phyloP scores from a whole-genome alignment of 176 grass and related monocot species.

The Thalia dealbata region DNA sequence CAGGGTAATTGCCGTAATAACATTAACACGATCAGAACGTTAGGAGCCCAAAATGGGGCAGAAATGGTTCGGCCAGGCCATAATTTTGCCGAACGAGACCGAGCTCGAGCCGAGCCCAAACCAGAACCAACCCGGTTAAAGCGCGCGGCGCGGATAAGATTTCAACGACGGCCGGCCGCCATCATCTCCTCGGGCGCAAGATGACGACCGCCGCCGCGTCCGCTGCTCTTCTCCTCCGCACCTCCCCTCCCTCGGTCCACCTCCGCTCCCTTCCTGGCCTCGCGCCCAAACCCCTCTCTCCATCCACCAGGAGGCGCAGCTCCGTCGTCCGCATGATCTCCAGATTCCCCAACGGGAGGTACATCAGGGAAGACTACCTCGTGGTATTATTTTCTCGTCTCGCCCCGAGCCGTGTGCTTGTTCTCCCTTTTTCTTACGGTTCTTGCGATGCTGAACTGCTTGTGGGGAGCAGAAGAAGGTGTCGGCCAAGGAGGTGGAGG shows the following conservation, averaged over 20 bases:
- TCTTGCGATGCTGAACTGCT: neutral
- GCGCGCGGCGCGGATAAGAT: too few species aligned
- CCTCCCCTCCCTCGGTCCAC: neutral
- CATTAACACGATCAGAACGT: too few species aligned
- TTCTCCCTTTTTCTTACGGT: neutral
- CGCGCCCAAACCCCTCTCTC: neutral
- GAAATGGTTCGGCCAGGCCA: too few species aligned
- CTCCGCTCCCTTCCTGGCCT: neutral
- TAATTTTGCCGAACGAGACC: too few species aligned
- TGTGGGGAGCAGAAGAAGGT: constrained; percentile 54
- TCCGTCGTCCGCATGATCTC: constrained; percentile 27
- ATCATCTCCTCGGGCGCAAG: neutral
- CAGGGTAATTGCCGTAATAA: too few species aligned
- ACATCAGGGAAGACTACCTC: constrained; percentile 47
- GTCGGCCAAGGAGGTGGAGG: constrained; percentile 44
- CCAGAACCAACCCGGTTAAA: too few species aligned
- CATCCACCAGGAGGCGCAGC: neutral
- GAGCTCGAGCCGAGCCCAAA: too few species aligned
- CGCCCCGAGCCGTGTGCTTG: neutral
- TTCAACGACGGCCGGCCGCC: neutral
- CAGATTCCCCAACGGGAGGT: constrained; percentile 34
- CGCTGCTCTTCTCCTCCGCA: neutral
- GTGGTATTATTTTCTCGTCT: constrained; percentile 19
- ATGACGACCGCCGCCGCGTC: neutral
- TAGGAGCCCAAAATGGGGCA: too few species aligned